These are phyloP conservation scores for Pseudogymnoascus sp. DNA, from an alignment of 2,329 filamentous ascomycete species.

Conservation along the genomic window DNA sequence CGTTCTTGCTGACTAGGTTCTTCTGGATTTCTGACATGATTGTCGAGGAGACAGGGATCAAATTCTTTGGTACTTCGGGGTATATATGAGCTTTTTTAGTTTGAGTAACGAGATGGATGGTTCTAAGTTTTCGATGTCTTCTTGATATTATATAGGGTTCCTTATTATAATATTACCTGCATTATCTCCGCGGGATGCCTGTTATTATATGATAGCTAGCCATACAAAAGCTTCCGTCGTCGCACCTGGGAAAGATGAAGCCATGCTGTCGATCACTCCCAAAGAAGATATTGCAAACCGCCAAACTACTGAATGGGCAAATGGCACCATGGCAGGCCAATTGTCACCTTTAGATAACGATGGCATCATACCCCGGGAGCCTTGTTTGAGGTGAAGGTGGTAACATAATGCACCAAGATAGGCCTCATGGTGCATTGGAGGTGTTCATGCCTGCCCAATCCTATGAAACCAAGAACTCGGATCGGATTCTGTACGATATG, in stretches of 20 bases:
- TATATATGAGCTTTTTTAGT: not conserved
- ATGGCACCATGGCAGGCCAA: not conserved
- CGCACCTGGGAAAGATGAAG: not conserved
- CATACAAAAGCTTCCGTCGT: not conserved
- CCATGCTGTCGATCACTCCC: not conserved
- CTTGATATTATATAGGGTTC: not conserved
- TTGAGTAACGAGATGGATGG: not conserved
- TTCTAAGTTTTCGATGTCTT: not conserved
- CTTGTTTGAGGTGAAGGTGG: not conserved
- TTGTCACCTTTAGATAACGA: not conserved
- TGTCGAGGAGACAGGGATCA: not conserved
- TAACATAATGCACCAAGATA: not conserved
- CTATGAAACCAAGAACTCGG: not conserved
- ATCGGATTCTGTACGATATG: not conserved
- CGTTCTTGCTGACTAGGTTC: constrained; percentile 50
- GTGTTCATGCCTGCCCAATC: not conserved
- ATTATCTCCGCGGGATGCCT: not conserved
- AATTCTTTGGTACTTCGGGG: not conserved
- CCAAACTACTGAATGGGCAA: not conserved
- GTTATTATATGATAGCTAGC: not conserved
- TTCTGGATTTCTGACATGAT: constrained; percentile 34
- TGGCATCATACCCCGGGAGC: not conserved
- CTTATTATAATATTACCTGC: not conserved
- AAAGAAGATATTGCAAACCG: not conserved
- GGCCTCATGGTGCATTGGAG: not conserved